A percentile compares a stretch with the other conserved stretches of the same genome.
Evolutionary conservation across 176 grass and related monocot species (phyloP).

Genomic region (Zizania latifolia): DNA sequence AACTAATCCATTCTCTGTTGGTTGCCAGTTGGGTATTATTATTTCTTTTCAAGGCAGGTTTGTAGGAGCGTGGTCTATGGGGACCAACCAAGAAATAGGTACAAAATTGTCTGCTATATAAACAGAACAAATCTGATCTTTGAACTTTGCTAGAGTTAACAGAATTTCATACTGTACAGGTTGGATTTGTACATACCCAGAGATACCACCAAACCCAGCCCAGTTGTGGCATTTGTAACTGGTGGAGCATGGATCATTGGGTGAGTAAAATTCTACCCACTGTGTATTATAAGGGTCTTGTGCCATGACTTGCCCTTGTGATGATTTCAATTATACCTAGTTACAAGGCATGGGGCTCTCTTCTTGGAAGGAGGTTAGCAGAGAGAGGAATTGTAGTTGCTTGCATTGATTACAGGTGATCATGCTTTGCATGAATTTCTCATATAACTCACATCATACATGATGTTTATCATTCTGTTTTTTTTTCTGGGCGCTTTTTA

Average conservation of each 20-base stretch:
- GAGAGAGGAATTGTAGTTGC: slow-evolving; percentile 89
- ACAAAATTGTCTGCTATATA: not conserved
- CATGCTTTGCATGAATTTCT: not conserved
- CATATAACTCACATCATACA: not conserved
- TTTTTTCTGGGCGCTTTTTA: not conserved
- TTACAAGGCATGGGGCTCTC: slow-evolving; percentile 93
- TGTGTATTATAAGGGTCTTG: not conserved
- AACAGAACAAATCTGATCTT: not conserved
- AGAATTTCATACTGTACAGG: slow-evolving; percentile 26
- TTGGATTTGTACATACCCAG: slow-evolving; percentile 87
- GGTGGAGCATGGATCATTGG: slow-evolving; percentile 99
- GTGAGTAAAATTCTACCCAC: slow-evolving; percentile 31
- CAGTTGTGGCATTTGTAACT: slow-evolving; percentile 90
- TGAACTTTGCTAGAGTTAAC: slow-evolving; percentile 6
- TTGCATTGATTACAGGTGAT: slow-evolving; percentile 95
- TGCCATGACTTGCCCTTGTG: not conserved
- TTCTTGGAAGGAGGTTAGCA: slow-evolving; percentile 78
- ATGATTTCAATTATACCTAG: slow-evolving; percentile 37
- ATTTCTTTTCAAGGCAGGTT: slow-evolving; percentile 91
- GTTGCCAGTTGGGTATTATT: slow-evolving; percentile 86
- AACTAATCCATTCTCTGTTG: not conserved
- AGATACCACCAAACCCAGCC: slow-evolving; percentile 37
- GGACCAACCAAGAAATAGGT: slow-evolving; percentile 85
- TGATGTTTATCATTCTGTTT: not conserved
- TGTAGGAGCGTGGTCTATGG: slow-evolving; percentile 85